Base-by-base conservation (phyloP, 192 early-diverging fungal genomes). In the Coemansia pectinata region DNA sequence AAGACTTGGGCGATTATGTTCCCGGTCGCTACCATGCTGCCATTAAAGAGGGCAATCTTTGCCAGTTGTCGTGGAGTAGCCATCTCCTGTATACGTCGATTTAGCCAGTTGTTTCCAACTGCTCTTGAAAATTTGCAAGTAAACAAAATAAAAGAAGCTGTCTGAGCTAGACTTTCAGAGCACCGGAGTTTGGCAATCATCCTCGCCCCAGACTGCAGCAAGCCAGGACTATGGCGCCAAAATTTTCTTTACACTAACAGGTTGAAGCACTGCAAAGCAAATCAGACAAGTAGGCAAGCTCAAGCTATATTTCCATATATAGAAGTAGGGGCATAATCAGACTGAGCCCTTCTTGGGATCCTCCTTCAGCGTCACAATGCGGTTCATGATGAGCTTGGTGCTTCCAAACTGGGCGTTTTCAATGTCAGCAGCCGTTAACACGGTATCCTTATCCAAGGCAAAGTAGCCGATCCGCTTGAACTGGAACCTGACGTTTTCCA, bases 381-480 rank as follows among this genome's bases (percentile, higher is more conserved):
- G 82, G 73, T 91, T 92, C 62, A 91, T 70, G 19, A 92, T 77
- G 31, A 89, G 53, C 82, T 88, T 90, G 45, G 79, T 67, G 27
- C 72, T 59, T 61, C 89, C 87, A 55, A 87, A 85, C 66, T 89
- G 85, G 60, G 83, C 74, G n/a, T 85, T 53, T 3, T 87, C 88
- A 27, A 86, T 86, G 53, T 81, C 77, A 12, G 86, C 88, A n/a
- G 77, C 66, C 31, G 78, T 79, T 52, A 96, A 55, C 15, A 86
- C 87, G 4, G 92, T 87, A 85, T 98, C 96, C 78, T 87, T 90
- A 77, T 99, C 98, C 12, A 99, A 85, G 73, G 97, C 92, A 79
- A 98, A 99, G 88, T 99, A 99, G n/a, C 95, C 98, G 40, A 96
- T 90, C 58, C 98, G 88, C 42, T 94, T 87, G 69, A 96, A 91